These are phyloP conservation scores for Aureobasidium sp. DNA, from an alignment of 2,329 filamentous ascomycete species.

Conservation along the genomic window DNA sequence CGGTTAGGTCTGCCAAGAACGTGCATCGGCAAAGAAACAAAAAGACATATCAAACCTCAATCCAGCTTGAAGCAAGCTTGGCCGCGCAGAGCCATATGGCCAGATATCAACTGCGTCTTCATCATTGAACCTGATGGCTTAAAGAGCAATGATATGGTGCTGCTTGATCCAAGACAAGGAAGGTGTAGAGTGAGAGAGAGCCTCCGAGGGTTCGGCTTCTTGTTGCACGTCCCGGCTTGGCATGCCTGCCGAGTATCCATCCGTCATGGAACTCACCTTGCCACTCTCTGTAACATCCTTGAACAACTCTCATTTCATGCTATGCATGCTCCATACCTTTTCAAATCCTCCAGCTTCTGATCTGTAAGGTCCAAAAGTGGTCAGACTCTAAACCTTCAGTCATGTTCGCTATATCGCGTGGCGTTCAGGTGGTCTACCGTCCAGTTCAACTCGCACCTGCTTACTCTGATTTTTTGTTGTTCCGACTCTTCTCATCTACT, in stretches of 20 bases:
- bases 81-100: no score
- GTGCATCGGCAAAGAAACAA: background rate
- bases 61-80: background rate
- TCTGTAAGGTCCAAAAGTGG: background rate
- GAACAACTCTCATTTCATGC: no score
- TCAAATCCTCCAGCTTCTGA: background rate
- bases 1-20: background rate
- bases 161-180: background rate
- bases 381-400: background rate
- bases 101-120: background rate
- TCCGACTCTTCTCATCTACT: background rate
- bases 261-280: background rate
- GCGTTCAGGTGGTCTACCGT: background rate
- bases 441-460: background rate
- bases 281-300: no score
- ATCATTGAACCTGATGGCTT: background rate
- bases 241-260: background rate
- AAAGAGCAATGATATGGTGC: background rate
- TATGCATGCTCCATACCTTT: background rate
- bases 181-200: background rate
- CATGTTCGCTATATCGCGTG: background rate
- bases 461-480: background rate
- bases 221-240: background rate
- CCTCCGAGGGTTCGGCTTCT: background rate
- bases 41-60: background rate